Evolutionary conservation across 169 alveolate species (phyloP), one percentile per base, ranked within the genome.

Genomic region (Plasmodium malariae): DNA sequence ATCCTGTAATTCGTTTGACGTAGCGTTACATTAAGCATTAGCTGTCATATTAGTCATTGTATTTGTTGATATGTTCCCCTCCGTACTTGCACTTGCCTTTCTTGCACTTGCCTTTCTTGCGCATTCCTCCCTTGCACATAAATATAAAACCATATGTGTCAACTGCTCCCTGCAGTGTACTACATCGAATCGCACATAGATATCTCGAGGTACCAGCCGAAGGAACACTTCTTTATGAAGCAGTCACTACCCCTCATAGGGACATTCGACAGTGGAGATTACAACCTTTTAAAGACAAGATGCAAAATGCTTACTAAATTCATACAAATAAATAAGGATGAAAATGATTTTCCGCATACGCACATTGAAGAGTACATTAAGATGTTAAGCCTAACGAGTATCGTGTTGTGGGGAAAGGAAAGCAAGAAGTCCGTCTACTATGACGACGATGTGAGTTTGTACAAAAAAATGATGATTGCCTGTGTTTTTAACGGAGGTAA

Each of bases 401-500:
- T 78, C 12, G 48, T 63, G 12, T 63, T 78, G 26, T 78, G 89
- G 89, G 89, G 70, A 24, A 78, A 78, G 37, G 89, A 78, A 40
- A 65, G 89, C 17, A 78, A 78, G 59, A 78, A 78, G 1, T 78
- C 89, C 0, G 65, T 78, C 9, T 78, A 45, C 59, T 78, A 78
- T 24, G 89, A 78, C 14, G 36, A 28, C 0, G 49, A 78, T n/a
- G 89, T 78, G 2, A 62, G 78, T 45, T 26, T 78, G 55, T 78
- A 78, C 60, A 78, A 49, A 51, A 78, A 78, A 57, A 24, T 78
- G 32, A 40, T 78, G 78, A 34, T 78, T 45, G 55, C 74, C 43
- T 78, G 89, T 37, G 67, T 78, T 9, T 78, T 78, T 55, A 78
- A 78, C 9, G 89, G 89, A 40, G 89, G 89, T 78, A 78, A 74